Conservation (phyloP, 257 asterid species). For the Apocynum venetum region DNA sequence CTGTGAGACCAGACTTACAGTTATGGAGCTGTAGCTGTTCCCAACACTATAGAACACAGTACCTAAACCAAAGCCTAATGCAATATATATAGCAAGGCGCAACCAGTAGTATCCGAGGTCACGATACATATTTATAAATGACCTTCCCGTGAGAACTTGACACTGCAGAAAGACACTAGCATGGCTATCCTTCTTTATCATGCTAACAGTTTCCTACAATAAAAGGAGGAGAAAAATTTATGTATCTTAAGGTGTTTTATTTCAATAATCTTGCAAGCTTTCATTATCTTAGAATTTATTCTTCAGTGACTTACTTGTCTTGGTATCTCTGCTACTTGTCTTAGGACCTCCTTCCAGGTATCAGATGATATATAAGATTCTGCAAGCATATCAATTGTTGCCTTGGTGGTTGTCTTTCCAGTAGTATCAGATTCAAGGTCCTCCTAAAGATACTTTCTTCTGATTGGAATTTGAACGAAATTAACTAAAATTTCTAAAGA, state of each 20-base stretch:
- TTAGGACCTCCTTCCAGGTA: conserved; percentile 27
- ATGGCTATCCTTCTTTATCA: conserved; percentile 22
- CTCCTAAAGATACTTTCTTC: conserved; percentile 17
- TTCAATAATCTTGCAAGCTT: background rate
- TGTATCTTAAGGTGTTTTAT: background rate
- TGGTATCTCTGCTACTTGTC: conserved; percentile 17
- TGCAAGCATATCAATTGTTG: conserved; percentile 35
- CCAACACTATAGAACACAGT: conserved; percentile 45
- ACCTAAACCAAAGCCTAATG: conserved; percentile 49
- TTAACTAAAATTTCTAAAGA: background rate
- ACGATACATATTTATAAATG: conserved; percentile 54
- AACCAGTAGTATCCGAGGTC: conserved; percentile 67
- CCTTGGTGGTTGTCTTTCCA: conserved; percentile 29
- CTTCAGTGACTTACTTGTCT: conserved; percentile 13
- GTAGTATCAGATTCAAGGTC: conserved; percentile 46
- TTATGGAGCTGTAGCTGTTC: conserved; percentile 21
- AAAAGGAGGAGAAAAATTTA: background rate
- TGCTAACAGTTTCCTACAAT: conserved; percentile 2
- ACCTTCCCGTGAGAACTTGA: conserved; percentile 44
- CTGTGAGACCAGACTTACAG: conserved; percentile 11
- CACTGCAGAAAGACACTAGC: conserved; percentile 35
- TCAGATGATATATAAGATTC: conserved; percentile 39
- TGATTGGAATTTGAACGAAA: background rate
- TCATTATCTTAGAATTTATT: too few species aligned
- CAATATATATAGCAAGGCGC: conserved; percentile 46